These are phyloP conservation scores for Penicillium malachiteum DNA, from an alignment of 495 filamentous ascomycete genomes.

Conservation along the genomic window DNA sequence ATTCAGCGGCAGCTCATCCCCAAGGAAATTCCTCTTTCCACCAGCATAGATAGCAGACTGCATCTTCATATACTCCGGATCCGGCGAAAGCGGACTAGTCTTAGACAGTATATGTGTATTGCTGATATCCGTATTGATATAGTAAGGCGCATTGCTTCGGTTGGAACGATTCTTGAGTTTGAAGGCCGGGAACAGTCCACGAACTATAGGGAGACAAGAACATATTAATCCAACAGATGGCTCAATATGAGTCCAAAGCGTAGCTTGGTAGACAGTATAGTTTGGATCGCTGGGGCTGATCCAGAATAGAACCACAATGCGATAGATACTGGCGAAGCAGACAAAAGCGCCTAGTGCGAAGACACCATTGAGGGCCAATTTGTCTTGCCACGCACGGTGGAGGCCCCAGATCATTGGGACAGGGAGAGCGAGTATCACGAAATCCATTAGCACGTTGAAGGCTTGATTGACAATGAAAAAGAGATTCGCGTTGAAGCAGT, in stretches of 20 bases:
- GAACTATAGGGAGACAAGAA: slow-evolving; percentile 56
- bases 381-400: slow-evolving; percentile 42
- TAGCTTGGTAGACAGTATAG: slow-evolving; percentile 50
- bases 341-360: slow-evolving; percentile 51
- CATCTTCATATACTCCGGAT: slow-evolving; percentile 34
- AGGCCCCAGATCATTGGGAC: slow-evolving; percentile 48
- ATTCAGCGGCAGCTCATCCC: slow-evolving; percentile 22
- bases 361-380: slow-evolving; percentile 45
- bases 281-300: slow-evolving; percentile 46
- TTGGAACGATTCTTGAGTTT: slow-evolving; percentile 27
- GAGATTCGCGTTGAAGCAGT: slow-evolving; percentile 35
- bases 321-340: slow-evolving; percentile 48
- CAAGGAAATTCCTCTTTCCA: slow-evolving; percentile 7
- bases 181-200: slow-evolving; percentile 49
- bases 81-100: slow-evolving; percentile 26
- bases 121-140: slow-evolving; percentile 31
- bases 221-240: slow-evolving; percentile 56
- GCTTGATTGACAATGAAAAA: slow-evolving; percentile 46
- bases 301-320: slow-evolving; percentile 58
- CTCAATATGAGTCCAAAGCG: slow-evolving; percentile 60
- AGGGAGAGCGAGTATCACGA: slow-evolving; percentile 40
- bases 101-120: slow-evolving; percentile 28
- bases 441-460: slow-evolving; percentile 46
- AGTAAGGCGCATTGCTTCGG: slow-evolving; percentile 22
- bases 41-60: slow-evolving; percentile 19